These are phyloP conservation scores for Clavispora phyllophila DNA, from an alignment of 805 yeast species.

Conservation along the genomic window DNA sequence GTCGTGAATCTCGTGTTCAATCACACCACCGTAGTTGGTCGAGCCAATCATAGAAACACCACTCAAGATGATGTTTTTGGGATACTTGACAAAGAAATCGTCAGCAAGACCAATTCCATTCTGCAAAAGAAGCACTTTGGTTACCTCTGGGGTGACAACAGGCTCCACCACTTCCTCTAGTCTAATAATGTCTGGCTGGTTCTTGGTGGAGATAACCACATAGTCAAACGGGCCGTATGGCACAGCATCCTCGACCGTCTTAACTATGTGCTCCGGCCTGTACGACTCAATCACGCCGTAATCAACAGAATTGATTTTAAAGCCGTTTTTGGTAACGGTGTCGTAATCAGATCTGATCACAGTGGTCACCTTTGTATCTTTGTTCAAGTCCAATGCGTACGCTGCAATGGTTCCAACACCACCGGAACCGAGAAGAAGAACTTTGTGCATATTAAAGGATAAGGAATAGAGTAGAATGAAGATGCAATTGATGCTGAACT, in stretches of 20 bases:
- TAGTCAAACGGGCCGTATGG: conserved; percentile 43
- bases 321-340: conserved; percentile 48
- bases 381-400: conserved; percentile 48
- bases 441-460: conserved; percentile 17
- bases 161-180: conserved; percentile 49
- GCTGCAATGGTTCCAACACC: conserved; percentile 84
- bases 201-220: conserved; percentile 58
- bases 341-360: conserved; percentile 66
- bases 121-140: conserved; percentile 33
- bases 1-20: conserved; percentile 27
- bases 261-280: conserved; percentile 47
- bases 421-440: conserved; percentile 73
- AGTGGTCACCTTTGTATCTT: conserved; percentile 49
- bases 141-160: conserved; percentile 30
- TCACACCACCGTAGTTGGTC: conserved; percentile 20
- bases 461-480: not conserved
- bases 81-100: conserved; percentile 28
- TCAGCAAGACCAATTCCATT: conserved; percentile 36
- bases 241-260: conserved; percentile 42
- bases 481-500: too few relatives aligned
- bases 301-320: conserved; percentile 53
- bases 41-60: conserved; percentile 36
- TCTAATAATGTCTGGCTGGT: conserved; percentile 54
- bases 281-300: conserved; percentile 53
- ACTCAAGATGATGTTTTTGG: conserved; percentile 29